These are phyloP conservation scores for Globisporangium sylvaticum DNA, from an alignment of 352 stramenopile species.

Conservation along the genomic window DNA sequence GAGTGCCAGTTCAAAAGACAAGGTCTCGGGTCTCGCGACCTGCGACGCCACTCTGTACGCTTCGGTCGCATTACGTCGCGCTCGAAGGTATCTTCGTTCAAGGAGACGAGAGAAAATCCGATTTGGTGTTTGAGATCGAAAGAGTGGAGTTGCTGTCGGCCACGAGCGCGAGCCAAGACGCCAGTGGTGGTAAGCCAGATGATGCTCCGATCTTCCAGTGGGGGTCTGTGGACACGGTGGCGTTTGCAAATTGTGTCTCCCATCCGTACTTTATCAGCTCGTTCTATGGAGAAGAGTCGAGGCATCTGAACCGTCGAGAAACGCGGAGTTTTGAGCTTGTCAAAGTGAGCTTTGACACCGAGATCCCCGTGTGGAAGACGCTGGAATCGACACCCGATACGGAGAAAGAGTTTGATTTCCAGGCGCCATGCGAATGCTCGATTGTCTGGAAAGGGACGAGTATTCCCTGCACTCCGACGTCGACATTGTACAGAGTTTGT, in stretches of 20 bases:
- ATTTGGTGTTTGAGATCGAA: constrained; percentile 75
- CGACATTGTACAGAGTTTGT: constrained; percentile 27
- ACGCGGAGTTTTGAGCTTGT: constrained; percentile 65
- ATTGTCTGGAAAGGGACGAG: constrained; percentile 32
- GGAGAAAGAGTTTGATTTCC: constrained; percentile 13
- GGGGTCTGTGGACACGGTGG: constrained; percentile 33
- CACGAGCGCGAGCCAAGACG: constrained; percentile 14
- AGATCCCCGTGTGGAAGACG: constrained; percentile 67
- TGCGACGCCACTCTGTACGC: constrained; percentile 48
- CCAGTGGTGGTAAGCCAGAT: constrained; percentile 27
- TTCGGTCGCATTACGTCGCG: constrained; percentile 48
- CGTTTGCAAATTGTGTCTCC: constrained; percentile 52
- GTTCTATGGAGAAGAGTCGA: constrained; percentile 61
- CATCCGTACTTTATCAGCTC: constrained; percentile 75
- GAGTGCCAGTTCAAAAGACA: constrained; percentile 38
- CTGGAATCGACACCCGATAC: constrained; percentile 19
- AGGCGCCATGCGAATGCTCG: constrained; percentile 29
- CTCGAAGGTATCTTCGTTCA: constrained; percentile 42
- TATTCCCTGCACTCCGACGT: constrained; percentile 28
- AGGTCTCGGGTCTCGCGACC: constrained; percentile 52
- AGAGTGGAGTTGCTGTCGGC: constrained; percentile 46
- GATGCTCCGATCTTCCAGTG: constrained; percentile 35
- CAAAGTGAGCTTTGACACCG: constrained; percentile 58
- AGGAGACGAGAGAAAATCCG: constrained; percentile 25
- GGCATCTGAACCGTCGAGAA: constrained; percentile 39